Conservation (phyloP, 306 rosid species). For the Dicorynia guianensis region DNA sequence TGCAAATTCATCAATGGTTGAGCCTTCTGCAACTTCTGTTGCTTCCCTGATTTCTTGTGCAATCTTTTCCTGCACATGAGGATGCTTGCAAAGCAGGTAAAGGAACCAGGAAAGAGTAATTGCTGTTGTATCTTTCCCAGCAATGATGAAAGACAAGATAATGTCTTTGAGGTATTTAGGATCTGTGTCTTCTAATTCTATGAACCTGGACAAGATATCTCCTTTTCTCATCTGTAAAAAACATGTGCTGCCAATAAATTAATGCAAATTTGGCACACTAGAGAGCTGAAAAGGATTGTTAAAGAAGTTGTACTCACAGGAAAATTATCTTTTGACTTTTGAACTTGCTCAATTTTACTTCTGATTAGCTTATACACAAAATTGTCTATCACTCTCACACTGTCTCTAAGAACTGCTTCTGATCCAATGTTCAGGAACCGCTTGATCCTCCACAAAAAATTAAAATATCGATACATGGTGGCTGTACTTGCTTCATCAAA, state of each 20-base stretch:
- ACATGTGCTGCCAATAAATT: not conserved
- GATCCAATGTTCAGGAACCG: constrained; percentile 52
- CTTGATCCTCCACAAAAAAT: constrained; percentile 57
- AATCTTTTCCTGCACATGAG: constrained; percentile 44
- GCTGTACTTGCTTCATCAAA: constrained; percentile 31
- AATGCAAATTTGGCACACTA: too few species aligned
- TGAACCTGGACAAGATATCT: constrained; percentile 59
- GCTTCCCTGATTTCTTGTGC: constrained; percentile 43
- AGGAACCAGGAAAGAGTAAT: constrained; percentile 51
- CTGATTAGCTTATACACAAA: constrained; percentile 38
- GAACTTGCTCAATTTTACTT: constrained; percentile 34
- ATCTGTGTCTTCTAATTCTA: constrained; percentile 45
- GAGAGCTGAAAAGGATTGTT: constrained; percentile 18
- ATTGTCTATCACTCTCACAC: not conserved
- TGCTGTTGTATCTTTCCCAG: constrained; percentile 52
- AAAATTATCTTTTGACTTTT: constrained; percentile 28
- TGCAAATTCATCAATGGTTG: constrained; percentile 30
- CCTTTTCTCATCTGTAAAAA: constrained; percentile 42
- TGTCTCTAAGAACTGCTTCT: constrained; percentile 42
- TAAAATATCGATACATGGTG: constrained; percentile 42
- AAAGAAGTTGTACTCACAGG: not conserved
- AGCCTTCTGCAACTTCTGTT: not conserved
- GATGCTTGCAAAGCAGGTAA: constrained; percentile 51
- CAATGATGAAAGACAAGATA: constrained; percentile 43
- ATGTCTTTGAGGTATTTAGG: constrained; percentile 43